These are phyloP conservation scores for Oryza nivara DNA, from an alignment of 176 grass and related monocot species.

Conservation along the genomic window DNA sequence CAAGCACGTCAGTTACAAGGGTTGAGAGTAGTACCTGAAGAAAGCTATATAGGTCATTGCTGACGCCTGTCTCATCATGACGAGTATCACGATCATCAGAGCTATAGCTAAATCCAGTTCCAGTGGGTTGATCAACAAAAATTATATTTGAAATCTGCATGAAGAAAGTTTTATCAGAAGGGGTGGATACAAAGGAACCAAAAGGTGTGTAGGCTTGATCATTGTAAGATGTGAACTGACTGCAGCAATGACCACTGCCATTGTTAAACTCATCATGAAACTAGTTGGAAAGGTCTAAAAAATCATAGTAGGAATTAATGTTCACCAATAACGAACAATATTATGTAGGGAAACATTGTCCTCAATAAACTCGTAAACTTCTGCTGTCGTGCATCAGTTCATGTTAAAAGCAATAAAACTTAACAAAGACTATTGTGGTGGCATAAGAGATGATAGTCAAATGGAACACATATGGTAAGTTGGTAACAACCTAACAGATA, in stretches of 20 bases:
- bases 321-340: neutral
- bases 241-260: neutral
- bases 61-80: constrained; percentile 80
- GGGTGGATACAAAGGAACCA: neutral
- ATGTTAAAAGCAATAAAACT: neutral
- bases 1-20: neutral
- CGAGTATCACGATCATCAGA: constrained; percentile 79
- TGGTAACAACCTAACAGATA: neutral
- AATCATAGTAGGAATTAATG: neutral
- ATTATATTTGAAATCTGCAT: constrained; percentile 87
- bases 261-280: neutral
- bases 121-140: constrained; percentile 92
- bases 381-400: neutral
- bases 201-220: neutral
- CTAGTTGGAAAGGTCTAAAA: neutral
- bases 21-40: constrained; percentile 59
- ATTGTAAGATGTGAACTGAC: constrained; percentile 2
- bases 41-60: constrained; percentile 84
- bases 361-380: neutral
- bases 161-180: constrained; percentile 16
- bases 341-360: neutral
- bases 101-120: constrained; percentile 92
- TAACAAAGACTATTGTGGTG: neutral
- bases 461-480: neutral
- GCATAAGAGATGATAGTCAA: neutral